These are phyloP conservation scores for Arthrobotrys musiformis DNA, from an alignment of 2,329 filamentous ascomycete species.

Conservation along the genomic window DNA sequence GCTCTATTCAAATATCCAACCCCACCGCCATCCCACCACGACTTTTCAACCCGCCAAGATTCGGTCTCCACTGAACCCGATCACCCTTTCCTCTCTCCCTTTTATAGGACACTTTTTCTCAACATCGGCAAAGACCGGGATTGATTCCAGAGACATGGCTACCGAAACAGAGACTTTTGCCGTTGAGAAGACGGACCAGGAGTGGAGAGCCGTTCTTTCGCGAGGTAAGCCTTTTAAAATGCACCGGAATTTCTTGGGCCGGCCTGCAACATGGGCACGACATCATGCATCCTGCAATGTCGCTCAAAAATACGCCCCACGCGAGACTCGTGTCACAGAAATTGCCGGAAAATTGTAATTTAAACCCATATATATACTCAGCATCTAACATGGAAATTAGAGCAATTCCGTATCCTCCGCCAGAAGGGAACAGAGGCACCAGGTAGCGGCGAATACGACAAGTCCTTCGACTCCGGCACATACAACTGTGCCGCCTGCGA, in stretches of 20 bases:
- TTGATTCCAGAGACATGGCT: conserved; percentile 63
- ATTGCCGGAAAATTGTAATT: not conserved
- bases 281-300: not conserved
- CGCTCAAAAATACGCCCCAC: conserved; percentile 59
- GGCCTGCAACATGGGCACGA: not conserved
- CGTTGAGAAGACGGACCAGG: conserved; percentile 80
- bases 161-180: conserved; percentile 75
- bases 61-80: conserved; percentile 35
- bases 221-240: conserved; percentile 68
- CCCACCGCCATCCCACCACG: conserved; percentile 2
- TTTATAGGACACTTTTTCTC: conserved; percentile 47
- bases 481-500: conserved; percentile 90
- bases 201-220: conserved; percentile 88
- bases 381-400: conserved; percentile 65
- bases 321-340: conserved; percentile 60
- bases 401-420: conserved; percentile 94
- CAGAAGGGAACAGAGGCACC: conserved; percentile 90
- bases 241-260: no score
- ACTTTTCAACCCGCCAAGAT: conserved; percentile 30
- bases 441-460: conserved; percentile 84
- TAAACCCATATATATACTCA: no score
- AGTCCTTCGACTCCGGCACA: conserved; percentile 81
- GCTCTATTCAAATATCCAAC: not conserved
- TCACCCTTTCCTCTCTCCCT: conserved; percentile 31
- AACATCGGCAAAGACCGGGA: conserved; percentile 23